Base-by-base conservation (phyloP, 1,284 basidiomycete genomes). In the Puccinia brachypodii region DNA sequence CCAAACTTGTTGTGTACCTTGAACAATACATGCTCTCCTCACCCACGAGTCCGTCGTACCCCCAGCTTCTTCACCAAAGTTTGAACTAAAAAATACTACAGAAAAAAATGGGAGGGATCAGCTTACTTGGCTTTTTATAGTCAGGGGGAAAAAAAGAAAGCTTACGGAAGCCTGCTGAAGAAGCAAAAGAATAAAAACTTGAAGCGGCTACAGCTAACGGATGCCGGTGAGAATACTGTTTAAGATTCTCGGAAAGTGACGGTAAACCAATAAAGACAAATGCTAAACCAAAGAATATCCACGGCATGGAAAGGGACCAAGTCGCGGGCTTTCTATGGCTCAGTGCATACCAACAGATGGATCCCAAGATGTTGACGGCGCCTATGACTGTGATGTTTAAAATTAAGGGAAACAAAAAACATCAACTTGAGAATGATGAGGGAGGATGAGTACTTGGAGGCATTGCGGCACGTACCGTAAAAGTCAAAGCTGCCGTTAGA, bases 41-140 rank as follows among this genome's bases (percentile, higher is more conserved):
- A 92, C 93, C 94, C 94, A 96, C 11, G 94, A 91, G 87, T 96
- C 94, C 1, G 94, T 95, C 0, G 94, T 93, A 74, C 94, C 94
- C 85, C 94, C 93, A 44, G 94, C 94, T 89, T 96, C 94, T 88
- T 96, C 94, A 87, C 94, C 94, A 86, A 96, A 96, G 88, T 96
- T 96, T 83, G 95, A 90, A 86, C 94, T 94, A 85, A 96, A 96
- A 90, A 94, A 95, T 82, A 91, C 71, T 81, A 36, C 2, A 53
- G 9, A 71, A 40, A 13, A n/a, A 13, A 28, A 31, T 47, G n/a
- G 42, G 38, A 25, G 36, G 11, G 38, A n/a, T 76, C 31, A 47
- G 64, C 31, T 60, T n/a, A 44, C 1, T 7, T 7, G 28, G 14
- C 44, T 16, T 8, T 31, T 0, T 33, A 0, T 33, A 3, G 19